Evolutionary conservation across 805 yeast species (phyloP), one percentile per base, ranked within the genome.

Genomic region (Kurtzmaniella fragi): DNA sequence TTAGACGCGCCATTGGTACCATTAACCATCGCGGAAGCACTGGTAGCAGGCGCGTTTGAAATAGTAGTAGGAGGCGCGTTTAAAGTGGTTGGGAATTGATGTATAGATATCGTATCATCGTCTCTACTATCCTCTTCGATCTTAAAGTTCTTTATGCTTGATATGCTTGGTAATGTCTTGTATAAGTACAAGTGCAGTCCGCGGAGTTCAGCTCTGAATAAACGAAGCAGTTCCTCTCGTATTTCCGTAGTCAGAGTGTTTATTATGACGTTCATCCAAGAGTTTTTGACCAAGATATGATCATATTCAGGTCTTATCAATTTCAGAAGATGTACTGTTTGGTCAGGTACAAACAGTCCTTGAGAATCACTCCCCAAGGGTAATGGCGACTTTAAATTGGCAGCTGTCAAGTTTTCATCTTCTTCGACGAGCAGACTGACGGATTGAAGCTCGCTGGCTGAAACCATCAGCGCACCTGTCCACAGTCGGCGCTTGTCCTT

Each of bases 101-200:
- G 5, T 32, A 17, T 5, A 3, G 30, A 30, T 12, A 28, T 17
- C 14, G 41, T 17, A 6, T 26, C 37, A 7, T 39, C 33, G 9
- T 16, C 28, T 2, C 34, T 17, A 3, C 25, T 28, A 20, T 35
- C 43, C 36, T 38, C 44, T 20, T 27, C 23, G 6, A 36, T n/a
- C 29, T 29, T 28, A 33, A 36, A 36, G 28, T 33, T 36, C 16
- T 33, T 23, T n/a, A 36, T 26, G 28, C 30, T 12, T 17, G 14
- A 29, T 20, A 78, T 40, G 20, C 67, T 78, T 17, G 64, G 58
- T 2, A 73, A 81, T 28, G 78, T 71, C 55, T 77, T 82, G 64
- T 75, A 84, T 13, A 89, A 57, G 39, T 70, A 67, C 38, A 89
- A 60, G 32, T 69, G 66, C 2, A 89, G 77, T 14, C 95, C 95